Base-by-base conservation (phyloP, 352 stramenopile species). In the Phytopythium sindhum region DNA sequence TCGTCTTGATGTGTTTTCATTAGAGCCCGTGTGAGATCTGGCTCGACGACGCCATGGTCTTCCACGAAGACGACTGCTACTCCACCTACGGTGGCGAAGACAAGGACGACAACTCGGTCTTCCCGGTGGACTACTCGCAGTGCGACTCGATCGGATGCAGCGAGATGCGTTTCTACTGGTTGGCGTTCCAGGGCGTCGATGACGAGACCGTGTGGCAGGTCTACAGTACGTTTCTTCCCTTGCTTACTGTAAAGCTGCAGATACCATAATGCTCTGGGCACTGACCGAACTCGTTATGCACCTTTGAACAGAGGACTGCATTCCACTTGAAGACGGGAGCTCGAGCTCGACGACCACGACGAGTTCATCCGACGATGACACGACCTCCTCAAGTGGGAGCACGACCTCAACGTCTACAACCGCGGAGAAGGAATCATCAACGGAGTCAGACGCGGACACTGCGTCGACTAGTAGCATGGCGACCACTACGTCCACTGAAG, bases 181-280 rank as follows among this genome's bases (percentile, higher is more conserved):
- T 78, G 31, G 71, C 31, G n/a, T n/a, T n/a, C n/a, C n/a, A n/a
- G n/a, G n/a, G n/a, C n/a, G n/a, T n/a, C n/a, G n/a, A n/a, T n/a
- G 31, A 35, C 8, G 31, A 35, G 31, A 74, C 71, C 31, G 61
- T 73, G 64, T 78, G 71, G 71, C 71, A 78, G 42, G 70, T 68
- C 12, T 78, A 78, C 65, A 78, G 71, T 78, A 66, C 64, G 71
- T 75, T 23, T n/a, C n/a, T n/a, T n/a, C n/a, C n/a, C n/a, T n/a
- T n/a, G n/a, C n/a, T n/a, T n/a, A n/a, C n/a, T n/a, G n/a, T n/a
- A n/a, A n/a, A n/a, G n/a, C n/a, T n/a, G n/a, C n/a, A n/a, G n/a
- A n/a, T n/a, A n/a, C n/a, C n/a, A n/a, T 35, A 8, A 8, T 35
- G 31, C 8, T 35, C 31, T 35, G 3, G 8, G 31, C 3, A 35